Evolutionary conservation across 306 rosid genomes (phyloP), one percentile per base, ranked within the genome.

Genomic region (Notholithocarpus densiflorus): DNA sequence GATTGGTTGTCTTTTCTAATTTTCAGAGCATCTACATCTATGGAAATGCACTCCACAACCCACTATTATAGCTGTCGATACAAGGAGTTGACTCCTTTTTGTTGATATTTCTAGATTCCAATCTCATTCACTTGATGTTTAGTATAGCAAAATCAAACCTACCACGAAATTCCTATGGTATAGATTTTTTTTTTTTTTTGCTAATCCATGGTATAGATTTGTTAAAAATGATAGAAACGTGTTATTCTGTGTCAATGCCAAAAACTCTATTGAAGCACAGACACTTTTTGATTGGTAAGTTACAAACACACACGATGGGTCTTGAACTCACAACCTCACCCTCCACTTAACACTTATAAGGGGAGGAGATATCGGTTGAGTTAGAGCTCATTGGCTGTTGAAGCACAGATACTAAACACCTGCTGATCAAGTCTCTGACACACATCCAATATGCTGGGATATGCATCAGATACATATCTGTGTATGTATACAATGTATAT

Each of bases 1-100:
- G 24, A 29, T 71, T n/a, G 31, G 75, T 14, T 74, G 59, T 43
- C 56, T 77, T 78, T 59, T 72, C 60, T 54, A 62, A 76, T 74
- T 43, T 79, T 23, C 72, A 19, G 10, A 62, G 65, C 45, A 77
- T 48, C 65, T 53, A 75, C 54, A 71, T 64, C 66, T 61, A 55
- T 69, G 20, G 74, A 62, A 74, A 59, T n/a, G 32, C 65, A 9
- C 23, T 21, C 11, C 27, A n/a, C n/a, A n/a, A n/a, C n/a, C n/a
- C n/a, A n/a, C n/a, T n/a, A n/a, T n/a, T n/a, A n/a, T n/a, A n/a
- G n/a, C n/a, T n/a, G n/a, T n/a, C n/a, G n/a, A n/a, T n/a, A n/a
- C n/a, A n/a, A n/a, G n/a, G n/a, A n/a, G n/a, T n/a, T n/a, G n/a
- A n/a, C n/a, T n/a, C n/a, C 56, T 84, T 37, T 69, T 43, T 24